Evolutionary conservation across 352 stramenopile species (phyloP), one percentile per base, ranked within the genome.

Genomic region (Phytophthora palmivora): DNA sequence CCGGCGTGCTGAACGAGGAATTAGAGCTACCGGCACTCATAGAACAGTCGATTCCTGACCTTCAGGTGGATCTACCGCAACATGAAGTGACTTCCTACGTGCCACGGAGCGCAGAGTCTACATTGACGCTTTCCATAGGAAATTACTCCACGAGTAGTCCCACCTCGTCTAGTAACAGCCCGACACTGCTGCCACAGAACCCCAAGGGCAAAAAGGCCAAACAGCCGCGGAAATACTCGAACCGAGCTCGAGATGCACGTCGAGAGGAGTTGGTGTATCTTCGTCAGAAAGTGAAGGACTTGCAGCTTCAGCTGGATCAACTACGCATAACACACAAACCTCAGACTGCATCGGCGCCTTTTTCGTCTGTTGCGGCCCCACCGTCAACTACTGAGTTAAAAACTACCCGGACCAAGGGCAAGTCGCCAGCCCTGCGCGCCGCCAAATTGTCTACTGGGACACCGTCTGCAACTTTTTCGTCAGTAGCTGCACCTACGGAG

Each of bases 201-300:
- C 22, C 42, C 26, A 64, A 70, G 43, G 34, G 33, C n/a, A 67
- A 62, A 43, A 64, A 58, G 24, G 11, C 37, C 3, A 63, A 69
- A 30, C 36, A 71, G 16, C 26, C 68, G 0, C 58, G 73, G 10
- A 72, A 76, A 33, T 74, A 78, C 28, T 78, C 70, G 5, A 78
- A 75, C 19, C 60, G 60, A 16, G 70, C 65, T 26, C 48, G 65
- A 44, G 70, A 78, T 28, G 70, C 67, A 0, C 55, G 61, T 4
- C 56, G 65, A 16, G 60, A 75, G 30, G 73, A 82, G 42, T 61
- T 82, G 18, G 51, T 79, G 28, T 74, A 75, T 32, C 39, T 82
- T 37, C 45, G 73, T 6, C 61, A 79, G 39, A 78, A 79, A 67
- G 63, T 75, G 30, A 65, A 51, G 30, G 62, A 77, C 30, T 55